Conservation (phyloP, 129 eudicot genomes). For the Artemisia tridentata region DNA sequence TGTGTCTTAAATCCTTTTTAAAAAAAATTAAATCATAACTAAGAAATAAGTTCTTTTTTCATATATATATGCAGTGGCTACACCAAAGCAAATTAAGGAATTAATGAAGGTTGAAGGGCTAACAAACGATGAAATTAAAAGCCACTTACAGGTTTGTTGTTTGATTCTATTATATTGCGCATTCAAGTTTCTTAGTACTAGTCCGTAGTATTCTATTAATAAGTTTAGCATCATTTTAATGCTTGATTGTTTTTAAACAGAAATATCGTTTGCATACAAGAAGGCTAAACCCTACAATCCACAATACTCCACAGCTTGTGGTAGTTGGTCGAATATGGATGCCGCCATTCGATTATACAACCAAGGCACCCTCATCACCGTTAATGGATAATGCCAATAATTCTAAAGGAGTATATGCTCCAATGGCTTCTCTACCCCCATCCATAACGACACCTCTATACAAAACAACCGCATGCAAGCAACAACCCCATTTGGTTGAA, state of each 20-base stretch:
- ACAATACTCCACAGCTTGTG: slow-evolving; percentile 61
- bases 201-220: background rate
- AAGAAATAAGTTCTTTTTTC: too few species aligned
- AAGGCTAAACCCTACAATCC: slow-evolving; percentile 55
- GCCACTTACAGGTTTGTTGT: slow-evolving; percentile 90
- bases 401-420: slow-evolving; percentile 47
- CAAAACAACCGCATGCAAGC: slow-evolving; percentile 24
- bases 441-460: slow-evolving; percentile 30
- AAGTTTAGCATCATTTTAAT: background rate
- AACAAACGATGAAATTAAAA: slow-evolving; percentile 92
- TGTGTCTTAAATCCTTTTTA: background rate
- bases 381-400: slow-evolving; percentile 32
- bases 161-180: background rate
- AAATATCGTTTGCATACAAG: slow-evolving; percentile 85
- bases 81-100: slow-evolving; percentile 97
- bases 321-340: slow-evolving; percentile 96
- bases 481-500: slow-evolving; percentile 20
- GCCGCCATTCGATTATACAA: slow-evolving; percentile 63
- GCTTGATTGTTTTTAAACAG: slow-evolving; percentile 28
- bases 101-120: slow-evolving; percentile 96
- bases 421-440: slow-evolving; percentile 46
- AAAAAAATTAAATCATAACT: too few species aligned
- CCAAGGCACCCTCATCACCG: slow-evolving; percentile 24
- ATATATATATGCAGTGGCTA: slow-evolving; percentile 58
- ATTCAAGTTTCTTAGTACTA: background rate